Evolutionary conservation across 495 filamentous ascomycete genomes (phyloP).

Genomic region (Bathelium albidoporum): DNA sequence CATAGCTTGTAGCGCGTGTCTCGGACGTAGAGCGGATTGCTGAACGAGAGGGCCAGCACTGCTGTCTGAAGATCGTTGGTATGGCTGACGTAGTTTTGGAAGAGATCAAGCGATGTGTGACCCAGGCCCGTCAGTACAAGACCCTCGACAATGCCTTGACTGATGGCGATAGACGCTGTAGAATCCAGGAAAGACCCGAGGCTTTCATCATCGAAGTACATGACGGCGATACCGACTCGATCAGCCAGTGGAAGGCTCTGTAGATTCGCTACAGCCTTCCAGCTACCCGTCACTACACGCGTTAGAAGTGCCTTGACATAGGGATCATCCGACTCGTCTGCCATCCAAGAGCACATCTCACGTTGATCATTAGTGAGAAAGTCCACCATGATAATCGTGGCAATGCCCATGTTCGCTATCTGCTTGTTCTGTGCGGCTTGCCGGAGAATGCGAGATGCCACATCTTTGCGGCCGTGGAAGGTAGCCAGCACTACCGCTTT

Average conservation of each 20-base stretch:
- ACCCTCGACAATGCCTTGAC: conserved; percentile 75
- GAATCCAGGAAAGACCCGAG: conserved; percentile 61
- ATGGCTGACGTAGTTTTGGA: conserved; percentile 78
- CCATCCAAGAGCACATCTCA: conserved; percentile 46
- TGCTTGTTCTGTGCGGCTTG: conserved; percentile 23
- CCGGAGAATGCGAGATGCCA: conserved; percentile 31
- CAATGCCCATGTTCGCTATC: conserved; percentile 34
- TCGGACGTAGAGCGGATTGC: conserved; percentile 70
- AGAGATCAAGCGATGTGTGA: conserved; percentile 66
- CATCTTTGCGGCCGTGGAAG: conserved; percentile 30
- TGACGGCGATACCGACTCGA: conserved; percentile 74
- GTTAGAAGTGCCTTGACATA: conserved; percentile 87
- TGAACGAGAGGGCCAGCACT: conserved; percentile 70
- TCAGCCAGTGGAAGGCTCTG: conserved; percentile 72
- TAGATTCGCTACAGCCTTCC: conserved; percentile 73
- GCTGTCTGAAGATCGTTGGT: conserved; percentile 86
- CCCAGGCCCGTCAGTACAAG: conserved; percentile 79
- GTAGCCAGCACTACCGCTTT: conserved; percentile 47
- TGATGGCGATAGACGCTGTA: conserved; percentile 51
- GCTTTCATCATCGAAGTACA: conserved; percentile 69
- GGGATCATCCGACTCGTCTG: conserved; percentile 60
- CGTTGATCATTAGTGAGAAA: conserved; percentile 37
- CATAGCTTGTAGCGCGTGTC: conserved; percentile 67
- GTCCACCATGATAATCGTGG: conserved; percentile 43
- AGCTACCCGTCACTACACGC: conserved; percentile 80